phyloP scores from a whole-genome alignment of 768 basidiomycete genomes.

The Pilatotrama ljubarskyi region DNA sequence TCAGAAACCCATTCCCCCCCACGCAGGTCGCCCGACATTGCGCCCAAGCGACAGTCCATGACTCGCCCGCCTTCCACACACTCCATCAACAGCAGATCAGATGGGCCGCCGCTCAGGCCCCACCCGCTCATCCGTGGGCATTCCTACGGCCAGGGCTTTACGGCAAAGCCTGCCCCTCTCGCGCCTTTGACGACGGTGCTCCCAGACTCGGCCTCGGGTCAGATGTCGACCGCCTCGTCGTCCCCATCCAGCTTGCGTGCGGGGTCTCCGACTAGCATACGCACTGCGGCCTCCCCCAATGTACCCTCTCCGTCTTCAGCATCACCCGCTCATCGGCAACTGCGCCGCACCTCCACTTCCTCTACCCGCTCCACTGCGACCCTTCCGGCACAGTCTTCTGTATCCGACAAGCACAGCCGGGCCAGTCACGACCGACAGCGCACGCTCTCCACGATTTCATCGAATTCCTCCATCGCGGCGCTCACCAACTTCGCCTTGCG shows the following conservation, averaged over 20 bases:
- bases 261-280: constrained; percentile 40
- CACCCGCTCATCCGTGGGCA: constrained; percentile 79
- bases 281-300: constrained; percentile 34
- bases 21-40: constrained; percentile 37
- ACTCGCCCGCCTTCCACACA: constrained; percentile 67
- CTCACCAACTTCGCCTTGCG: constrained; percentile 29
- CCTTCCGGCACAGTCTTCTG: constrained; percentile 43
- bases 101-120: constrained; percentile 49
- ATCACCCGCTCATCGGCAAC: constrained; percentile 29
- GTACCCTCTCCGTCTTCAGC: constrained; percentile 29
- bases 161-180: constrained; percentile 49
- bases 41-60: constrained; percentile 41
- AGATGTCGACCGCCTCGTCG: constrained; percentile 41
- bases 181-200: constrained; percentile 60
- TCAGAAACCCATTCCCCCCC: constrained; percentile 43
- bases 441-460: constrained; percentile 32
- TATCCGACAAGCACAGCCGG: constrained; percentile 22
- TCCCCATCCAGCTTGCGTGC: constrained; percentile 31
- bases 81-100: constrained; percentile 44
- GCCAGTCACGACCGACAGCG: constrained; percentile 32
- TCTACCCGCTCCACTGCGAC: constrained; percentile 62
- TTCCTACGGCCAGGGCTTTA: constrained; percentile 52
- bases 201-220: constrained; percentile 46
- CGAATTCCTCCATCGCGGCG: constrained; percentile 29
- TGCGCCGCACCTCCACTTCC: constrained; percentile 56